These are phyloP conservation scores for Nadsonia starkeyi-henricii DNA, from an alignment of 1,139 yeast genomes.

Conservation along the genomic window DNA sequence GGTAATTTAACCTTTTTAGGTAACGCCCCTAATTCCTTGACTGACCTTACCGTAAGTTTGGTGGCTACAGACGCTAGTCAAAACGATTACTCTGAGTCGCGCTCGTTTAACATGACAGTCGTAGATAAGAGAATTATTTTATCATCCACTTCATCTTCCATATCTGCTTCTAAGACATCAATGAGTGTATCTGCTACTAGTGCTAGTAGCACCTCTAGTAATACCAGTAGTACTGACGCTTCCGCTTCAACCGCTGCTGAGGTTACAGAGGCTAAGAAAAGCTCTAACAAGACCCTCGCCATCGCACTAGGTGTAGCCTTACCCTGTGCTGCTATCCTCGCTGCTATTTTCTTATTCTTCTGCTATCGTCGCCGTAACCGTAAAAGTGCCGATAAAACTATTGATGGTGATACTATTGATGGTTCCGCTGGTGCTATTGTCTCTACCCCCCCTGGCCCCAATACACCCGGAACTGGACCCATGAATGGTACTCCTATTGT, in stretches of 20 bases:
- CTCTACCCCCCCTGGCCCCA: too few species aligned
- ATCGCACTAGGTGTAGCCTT: too few species aligned
- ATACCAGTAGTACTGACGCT: constrained; percentile 9
- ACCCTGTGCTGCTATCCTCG: too few species aligned
- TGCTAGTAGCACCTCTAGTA: constrained; percentile 8
- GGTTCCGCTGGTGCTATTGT: too few species aligned
- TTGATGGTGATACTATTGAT: too few species aligned
- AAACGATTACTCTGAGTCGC: constrained; percentile 24
- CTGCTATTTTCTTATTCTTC: too few species aligned
- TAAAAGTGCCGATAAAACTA: too few species aligned
- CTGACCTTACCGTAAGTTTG: constrained; percentile 33
- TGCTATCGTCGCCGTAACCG: too few species aligned
- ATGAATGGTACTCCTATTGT: too few species aligned
- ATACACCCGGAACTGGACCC: too few species aligned
- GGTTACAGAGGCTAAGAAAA: constrained; percentile 1
- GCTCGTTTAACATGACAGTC: too few species aligned
- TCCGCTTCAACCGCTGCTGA: constrained; percentile 11
- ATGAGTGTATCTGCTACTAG: constrained; percentile 10
- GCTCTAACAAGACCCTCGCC: too few species aligned
- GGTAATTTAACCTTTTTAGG: constrained; percentile 60
- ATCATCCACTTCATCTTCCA: constrained; percentile 13
- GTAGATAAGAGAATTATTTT: constrained; percentile 9
- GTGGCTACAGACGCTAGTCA: constrained; percentile 32
- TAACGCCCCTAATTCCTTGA: constrained; percentile 44
- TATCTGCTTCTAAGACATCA: constrained; percentile 10